Base-by-base conservation (phyloP, 2,329 filamentous ascomycete species). In the Diaporthe sp. region DNA sequence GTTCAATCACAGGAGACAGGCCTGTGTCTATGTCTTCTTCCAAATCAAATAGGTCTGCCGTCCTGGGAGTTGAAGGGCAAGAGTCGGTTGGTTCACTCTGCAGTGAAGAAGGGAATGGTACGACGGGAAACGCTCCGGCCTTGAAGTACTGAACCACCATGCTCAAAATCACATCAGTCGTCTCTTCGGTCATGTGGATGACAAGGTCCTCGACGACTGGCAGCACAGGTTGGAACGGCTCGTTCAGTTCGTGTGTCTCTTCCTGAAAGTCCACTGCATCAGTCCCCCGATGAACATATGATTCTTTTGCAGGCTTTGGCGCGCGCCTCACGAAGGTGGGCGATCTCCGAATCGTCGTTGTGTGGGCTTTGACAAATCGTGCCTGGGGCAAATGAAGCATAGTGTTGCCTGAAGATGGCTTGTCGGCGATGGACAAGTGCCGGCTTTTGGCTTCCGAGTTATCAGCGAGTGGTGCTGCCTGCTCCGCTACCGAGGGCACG, bases 141-240 rank as follows among this genome's bases (percentile, higher is more conserved):
- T 83, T 84, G 76, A 90, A 88, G 2, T 86, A 85, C 38, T 83
- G 81, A 42, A 91, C 82, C 22, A 88, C 84, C 1, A 83, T 83
- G 30, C 87, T 85, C 1, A 92, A 80, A 0, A 87, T 78, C 2
- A 80, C 75, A 74, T 89, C 84, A 0, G 80, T 79, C 1, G 81
- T 80, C 2, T 86, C 85, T 12, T 86, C 84, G 19, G 85, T 87
- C 72, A 92, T 86, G 60, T 89, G 84, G 33, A 93, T 83, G 3
- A 92, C 84, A 1, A 92, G 79, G 75, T 92, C 88, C 78, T 92
- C 91, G 0, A 84, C 78, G 55, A 90, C 81, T 0, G 88, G 86
- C 30, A 92, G 82, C 0, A 90, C 84, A 1, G 87, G 83, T 45
- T 85, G 82, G 52, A 86, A 85, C 0, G 79, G 71, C 22, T 78